phyloP scores from a whole-genome alignment of 2,329 filamentous ascomycete species.

The Clathrospora elynae region DNA sequence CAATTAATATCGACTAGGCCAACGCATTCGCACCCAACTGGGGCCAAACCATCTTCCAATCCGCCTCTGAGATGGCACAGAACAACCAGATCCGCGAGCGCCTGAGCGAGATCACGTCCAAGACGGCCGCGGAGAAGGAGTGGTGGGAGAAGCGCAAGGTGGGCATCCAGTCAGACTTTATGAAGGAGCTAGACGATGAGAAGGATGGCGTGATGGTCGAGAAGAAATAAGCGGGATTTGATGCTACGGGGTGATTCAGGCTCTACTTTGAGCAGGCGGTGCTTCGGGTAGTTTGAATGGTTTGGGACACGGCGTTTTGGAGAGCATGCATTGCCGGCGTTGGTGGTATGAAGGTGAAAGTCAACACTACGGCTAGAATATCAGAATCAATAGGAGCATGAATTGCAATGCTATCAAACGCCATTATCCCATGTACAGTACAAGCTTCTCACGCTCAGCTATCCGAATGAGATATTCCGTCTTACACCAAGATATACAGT shows the following conservation, averaged over 20 bases:
- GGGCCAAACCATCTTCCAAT: slow-evolving; percentile 96
- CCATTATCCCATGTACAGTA: slow-evolving; percentile 34
- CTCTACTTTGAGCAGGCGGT: background rate
- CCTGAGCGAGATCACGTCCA: slow-evolving; percentile 74
- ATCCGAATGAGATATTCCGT: slow-evolving; percentile 25
- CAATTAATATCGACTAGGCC: slow-evolving; percentile 62
- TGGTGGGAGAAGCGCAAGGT: slow-evolving; percentile 90
- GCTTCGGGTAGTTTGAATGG: background rate
- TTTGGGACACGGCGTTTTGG: background rate
- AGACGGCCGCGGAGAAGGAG: slow-evolving; percentile 74
- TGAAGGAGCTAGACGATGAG: slow-evolving; percentile 79
- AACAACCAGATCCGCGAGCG: slow-evolving; percentile 77
- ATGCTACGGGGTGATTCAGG: background rate
- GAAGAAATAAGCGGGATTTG: slow-evolving; percentile 1
- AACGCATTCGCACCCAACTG: slow-evolving; percentile 87
- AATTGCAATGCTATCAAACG: slow-evolving; percentile 44
- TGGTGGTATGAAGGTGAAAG: background rate
- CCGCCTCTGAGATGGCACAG: slow-evolving; percentile 91
- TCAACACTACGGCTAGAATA: no score
- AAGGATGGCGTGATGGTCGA: slow-evolving; percentile 32
- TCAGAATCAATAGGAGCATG: no score
- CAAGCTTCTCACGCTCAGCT: slow-evolving; percentile 21
- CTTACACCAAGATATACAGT: slow-evolving; percentile 43
- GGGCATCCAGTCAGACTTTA: slow-evolving; percentile 74
- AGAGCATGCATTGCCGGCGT: background rate